phyloP scores from a whole-genome alignment of 768 basidiomycete species.

The Lentinula sp. region DNA sequence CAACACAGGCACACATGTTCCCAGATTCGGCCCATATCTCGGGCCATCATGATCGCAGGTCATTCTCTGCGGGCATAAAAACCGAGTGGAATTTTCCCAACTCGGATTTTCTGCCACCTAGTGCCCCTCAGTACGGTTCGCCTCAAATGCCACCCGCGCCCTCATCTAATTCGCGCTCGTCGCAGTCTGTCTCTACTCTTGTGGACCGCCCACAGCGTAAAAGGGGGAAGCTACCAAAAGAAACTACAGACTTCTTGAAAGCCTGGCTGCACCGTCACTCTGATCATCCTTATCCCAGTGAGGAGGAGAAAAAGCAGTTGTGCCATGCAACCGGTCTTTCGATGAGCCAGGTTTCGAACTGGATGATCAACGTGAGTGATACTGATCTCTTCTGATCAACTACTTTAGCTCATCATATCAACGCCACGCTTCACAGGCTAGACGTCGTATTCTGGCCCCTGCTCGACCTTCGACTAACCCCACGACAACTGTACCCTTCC shows the following conservation, averaged over 20 bases:
- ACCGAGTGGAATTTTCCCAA: slow-evolving; percentile 68
- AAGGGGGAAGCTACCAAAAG: slow-evolving; percentile 84
- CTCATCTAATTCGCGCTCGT: slow-evolving; percentile 40
- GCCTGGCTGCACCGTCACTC: slow-evolving; percentile 85
- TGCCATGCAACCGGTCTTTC: slow-evolving; percentile 81
- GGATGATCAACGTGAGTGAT: slow-evolving; percentile 79
- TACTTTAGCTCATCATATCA: slow-evolving; percentile 4
- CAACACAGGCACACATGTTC: slow-evolving; percentile 58
- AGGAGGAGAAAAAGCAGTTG: slow-evolving; percentile 87
- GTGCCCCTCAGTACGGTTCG: slow-evolving; percentile 30
- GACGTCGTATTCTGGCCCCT: slow-evolving; percentile 77
- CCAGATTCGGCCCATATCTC: slow-evolving; percentile 65
- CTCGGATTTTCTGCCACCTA: slow-evolving; percentile 47
- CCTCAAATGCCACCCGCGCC: slow-evolving; percentile 35
- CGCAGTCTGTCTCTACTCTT: slow-evolving; percentile 50
- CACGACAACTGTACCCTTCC: slow-evolving; percentile 73
- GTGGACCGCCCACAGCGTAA: slow-evolving; percentile 77
- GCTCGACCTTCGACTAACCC: slow-evolving; percentile 73
- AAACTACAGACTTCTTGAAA: slow-evolving; percentile 85
- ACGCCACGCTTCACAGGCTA: slow-evolving; percentile 41
- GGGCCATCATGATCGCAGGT: slow-evolving; percentile 62
- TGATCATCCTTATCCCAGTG: slow-evolving; percentile 84
- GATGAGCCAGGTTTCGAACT: slow-evolving; percentile 88
- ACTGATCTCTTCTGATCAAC: slow-evolving; percentile 14
- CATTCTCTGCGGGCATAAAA: slow-evolving; percentile 40